A percentile compares a stretch with the other conserved stretches of the same genome.
Evolutionary conservation across 768 basidiomycete genomes (phyloP).

Genomic region (Lactarius psammicola): DNA sequence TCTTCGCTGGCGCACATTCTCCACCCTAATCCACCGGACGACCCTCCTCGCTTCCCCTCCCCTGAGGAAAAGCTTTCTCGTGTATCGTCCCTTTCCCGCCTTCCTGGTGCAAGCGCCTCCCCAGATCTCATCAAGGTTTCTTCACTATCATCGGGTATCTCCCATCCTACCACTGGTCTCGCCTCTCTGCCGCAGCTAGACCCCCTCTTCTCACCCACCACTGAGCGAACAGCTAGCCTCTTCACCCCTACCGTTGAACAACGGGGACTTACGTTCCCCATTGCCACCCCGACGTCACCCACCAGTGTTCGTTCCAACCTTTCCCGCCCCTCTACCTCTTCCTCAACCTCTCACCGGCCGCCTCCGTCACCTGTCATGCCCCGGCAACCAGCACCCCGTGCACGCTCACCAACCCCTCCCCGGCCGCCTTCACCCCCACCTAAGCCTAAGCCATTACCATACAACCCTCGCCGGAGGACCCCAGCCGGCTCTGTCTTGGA

Average conservation of each 20-base stretch:
- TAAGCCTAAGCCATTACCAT: conserved; percentile 28
- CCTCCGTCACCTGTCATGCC: conserved; percentile 28
- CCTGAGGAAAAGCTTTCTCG: conserved; percentile 29
- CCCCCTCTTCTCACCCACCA: conserved; percentile 24
- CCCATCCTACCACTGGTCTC: conserved; percentile 7
- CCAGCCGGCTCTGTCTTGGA: conserved; percentile 34
- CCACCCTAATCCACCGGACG: conserved; percentile 29
- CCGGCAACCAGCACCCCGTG: conserved; percentile 21
- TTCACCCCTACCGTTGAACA: conserved; percentile 27
- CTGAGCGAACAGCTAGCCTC: conserved; percentile 11
- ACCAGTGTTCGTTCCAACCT: conserved; percentile 21
- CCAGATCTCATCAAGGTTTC: conserved; percentile 12
- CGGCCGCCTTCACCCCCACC: conserved; percentile 29
- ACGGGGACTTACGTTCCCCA: conserved; percentile 8
- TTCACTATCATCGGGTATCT: conserved; percentile 13
- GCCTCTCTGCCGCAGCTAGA: conserved; percentile 22
- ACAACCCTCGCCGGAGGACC: conserved; percentile 31
- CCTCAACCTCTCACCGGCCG: conserved; percentile 24
- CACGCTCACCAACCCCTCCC: conserved; percentile 27
- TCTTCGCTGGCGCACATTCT: conserved; percentile 31
- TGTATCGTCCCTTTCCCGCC: conserved; percentile 24
- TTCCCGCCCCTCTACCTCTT: conserved; percentile 29
- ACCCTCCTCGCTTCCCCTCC: conserved; percentile 26
- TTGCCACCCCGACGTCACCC: conserved; percentile 19
- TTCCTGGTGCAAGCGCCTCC: conserved; percentile 3